Conservation (phyloP, 768 basidiomycete genomes). For the Mycena vulgaris region DNA sequence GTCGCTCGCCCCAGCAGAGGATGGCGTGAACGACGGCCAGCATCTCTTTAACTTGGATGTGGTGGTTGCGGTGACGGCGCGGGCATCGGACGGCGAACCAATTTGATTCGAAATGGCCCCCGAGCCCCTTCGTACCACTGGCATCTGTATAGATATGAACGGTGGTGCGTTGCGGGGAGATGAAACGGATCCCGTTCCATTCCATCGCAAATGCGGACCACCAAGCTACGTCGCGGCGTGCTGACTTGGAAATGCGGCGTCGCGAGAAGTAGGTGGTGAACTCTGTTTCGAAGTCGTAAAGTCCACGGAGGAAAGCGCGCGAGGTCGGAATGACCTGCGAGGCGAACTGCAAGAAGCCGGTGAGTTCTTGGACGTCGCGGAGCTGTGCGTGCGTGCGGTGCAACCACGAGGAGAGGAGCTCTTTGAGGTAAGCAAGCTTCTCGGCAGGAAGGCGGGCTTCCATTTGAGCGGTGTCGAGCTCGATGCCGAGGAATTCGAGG, state of each 20-base stretch:
- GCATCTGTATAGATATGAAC: conserved; percentile 46
- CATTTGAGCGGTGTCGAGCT: conserved; percentile 33
- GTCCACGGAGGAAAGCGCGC: conserved; percentile 26
- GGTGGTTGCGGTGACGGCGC: too few relatives aligned
- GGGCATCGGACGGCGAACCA: conserved; percentile 44
- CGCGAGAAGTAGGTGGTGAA: conserved; percentile 32
- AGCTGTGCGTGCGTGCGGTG: conserved; percentile 9
- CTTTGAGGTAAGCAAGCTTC: conserved; percentile 24
- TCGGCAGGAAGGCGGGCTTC: conserved; percentile 29
- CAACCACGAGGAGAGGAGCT: conserved; percentile 6
- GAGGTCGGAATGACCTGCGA: conserved; percentile 33
- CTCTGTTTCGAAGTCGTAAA: conserved; percentile 17
- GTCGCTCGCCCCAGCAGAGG: conserved; percentile 1
- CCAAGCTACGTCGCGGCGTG: conserved; percentile 44
- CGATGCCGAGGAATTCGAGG: conserved; percentile 47
- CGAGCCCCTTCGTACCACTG: too few relatives aligned
- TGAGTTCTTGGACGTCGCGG: conserved; percentile 32
- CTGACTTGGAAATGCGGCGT: conserved; percentile 39
- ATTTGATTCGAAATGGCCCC: too few relatives aligned
- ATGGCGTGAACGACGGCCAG: conserved; percentile 11
- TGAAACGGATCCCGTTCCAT: conserved; percentile 38
- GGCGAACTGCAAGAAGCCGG: conserved; percentile 35
- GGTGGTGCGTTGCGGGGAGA: conserved; percentile 17
- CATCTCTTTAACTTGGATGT: conserved; percentile 39
- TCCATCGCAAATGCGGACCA: conserved; percentile 29